Conservation (phyloP, 345 rosid genomes). For the Ceriops zippeliana region DNA sequence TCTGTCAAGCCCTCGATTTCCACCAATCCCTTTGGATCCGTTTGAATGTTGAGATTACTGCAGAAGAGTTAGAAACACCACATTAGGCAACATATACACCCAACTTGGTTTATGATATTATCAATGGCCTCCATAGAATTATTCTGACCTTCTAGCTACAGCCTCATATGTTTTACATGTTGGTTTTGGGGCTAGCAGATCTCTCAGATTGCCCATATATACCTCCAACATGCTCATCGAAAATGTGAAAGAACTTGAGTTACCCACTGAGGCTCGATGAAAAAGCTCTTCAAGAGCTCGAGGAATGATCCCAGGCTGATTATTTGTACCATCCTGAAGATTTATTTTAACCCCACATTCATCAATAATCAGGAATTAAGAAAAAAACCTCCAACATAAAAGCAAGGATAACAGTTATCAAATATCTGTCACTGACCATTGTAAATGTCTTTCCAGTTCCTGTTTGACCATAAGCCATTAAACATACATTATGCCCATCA, state of each 20-base stretch:
- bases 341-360: slow-evolving; percentile 10
- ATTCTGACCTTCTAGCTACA: slow-evolving; percentile 46
- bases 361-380: neutral
- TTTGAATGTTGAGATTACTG: slow-evolving; percentile 90
- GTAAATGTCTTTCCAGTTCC: slow-evolving; percentile 95
- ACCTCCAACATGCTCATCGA: slow-evolving; percentile 97
- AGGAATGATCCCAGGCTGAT: slow-evolving; percentile 72
- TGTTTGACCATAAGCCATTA: slow-evolving; percentile 94
- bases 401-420: neutral
- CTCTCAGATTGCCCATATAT: slow-evolving; percentile 76
- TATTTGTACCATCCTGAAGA: slow-evolving; percentile 67
- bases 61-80: slow-evolving; percentile 30
- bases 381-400: neutral
- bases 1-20: slow-evolving; percentile 84
- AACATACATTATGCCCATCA: slow-evolving; percentile 83
- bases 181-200: slow-evolving; percentile 66
- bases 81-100: slow-evolving; percentile 13
- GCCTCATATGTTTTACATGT: slow-evolving; percentile 39
- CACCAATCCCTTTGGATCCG: slow-evolving; percentile 74
- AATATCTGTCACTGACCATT: slow-evolving; percentile 51
- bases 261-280: slow-evolving; percentile 40
- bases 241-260: slow-evolving; percentile 46
- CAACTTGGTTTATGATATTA: neutral
- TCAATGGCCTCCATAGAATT: neutral
- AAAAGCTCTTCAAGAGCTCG: slow-evolving; percentile 71